These are phyloP conservation scores for Penicillium frequentans DNA, from an alignment of 2,329 filamentous ascomycete genomes.

Conservation along the genomic window DNA sequence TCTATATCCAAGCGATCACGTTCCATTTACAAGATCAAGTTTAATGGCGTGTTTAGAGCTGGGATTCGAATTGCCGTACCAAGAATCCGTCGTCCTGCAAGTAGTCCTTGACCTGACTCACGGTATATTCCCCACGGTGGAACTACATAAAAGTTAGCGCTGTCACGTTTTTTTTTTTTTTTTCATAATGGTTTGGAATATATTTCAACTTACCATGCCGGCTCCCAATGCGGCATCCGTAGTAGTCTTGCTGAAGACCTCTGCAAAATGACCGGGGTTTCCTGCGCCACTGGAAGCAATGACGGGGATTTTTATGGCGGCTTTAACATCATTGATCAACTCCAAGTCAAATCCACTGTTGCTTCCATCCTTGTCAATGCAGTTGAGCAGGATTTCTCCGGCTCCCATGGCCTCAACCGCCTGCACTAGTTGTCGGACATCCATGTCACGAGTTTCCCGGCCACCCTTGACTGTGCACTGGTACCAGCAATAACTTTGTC, in stretches of 20 bases:
- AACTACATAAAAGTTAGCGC: slow-evolving; percentile 54
- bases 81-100: slow-evolving; percentile 69
- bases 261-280: slow-evolving; percentile 79
- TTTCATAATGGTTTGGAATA: neutral
- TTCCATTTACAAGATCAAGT: neutral
- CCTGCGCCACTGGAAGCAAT: slow-evolving; percentile 94
- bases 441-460: slow-evolving; percentile 87
- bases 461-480: slow-evolving; percentile 96
- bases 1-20: neutral
- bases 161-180: too few species aligned
- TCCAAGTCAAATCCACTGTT: slow-evolving; percentile 95
- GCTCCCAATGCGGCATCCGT: slow-evolving; percentile 93
- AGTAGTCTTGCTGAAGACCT: slow-evolving; percentile 81
- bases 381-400: slow-evolving; percentile 93
- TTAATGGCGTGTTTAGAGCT: slow-evolving; percentile 9
- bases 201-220: slow-evolving; percentile 67
- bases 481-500: slow-evolving; percentile 89
- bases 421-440: slow-evolving; percentile 81
- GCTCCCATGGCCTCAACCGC: slow-evolving; percentile 95
- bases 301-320: slow-evolving; percentile 83
- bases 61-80: slow-evolving; percentile 73
- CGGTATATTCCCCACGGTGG: slow-evolving; percentile 91
- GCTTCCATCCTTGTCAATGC: slow-evolving; percentile 94
- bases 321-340: slow-evolving; percentile 84
- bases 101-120: slow-evolving; percentile 88